phyloP scores from a whole-genome alignment of 2,329 filamentous ascomycete species.

The Pseudocercospora fuligena region DNA sequence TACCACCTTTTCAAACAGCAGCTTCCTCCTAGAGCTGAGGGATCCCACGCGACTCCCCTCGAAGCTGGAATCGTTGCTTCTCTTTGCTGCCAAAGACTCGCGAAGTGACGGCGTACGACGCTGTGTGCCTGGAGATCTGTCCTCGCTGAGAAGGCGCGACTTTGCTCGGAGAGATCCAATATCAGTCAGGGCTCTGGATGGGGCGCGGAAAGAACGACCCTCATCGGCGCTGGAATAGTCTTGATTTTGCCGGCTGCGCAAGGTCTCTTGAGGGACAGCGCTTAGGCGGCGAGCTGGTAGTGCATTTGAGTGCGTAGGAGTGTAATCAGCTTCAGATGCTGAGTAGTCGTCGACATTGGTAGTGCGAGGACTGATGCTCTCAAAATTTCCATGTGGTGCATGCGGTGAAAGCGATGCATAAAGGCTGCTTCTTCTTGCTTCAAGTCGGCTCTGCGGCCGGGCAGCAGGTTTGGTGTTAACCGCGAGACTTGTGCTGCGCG shows the following conservation, averaged over 20 bases:
- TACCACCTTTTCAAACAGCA: constrained; percentile 9
- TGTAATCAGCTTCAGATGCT: constrained; percentile 35
- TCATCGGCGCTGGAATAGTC: constrained; percentile 43
- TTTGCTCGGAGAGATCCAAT: constrained; percentile 39
- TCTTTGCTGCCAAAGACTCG: constrained; percentile 18
- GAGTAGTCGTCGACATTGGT: constrained; percentile 35
- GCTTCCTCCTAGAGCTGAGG: background rate
- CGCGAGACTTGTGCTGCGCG: constrained; percentile 25
- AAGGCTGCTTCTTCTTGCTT: constrained; percentile 49
- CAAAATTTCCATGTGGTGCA: constrained; percentile 19
- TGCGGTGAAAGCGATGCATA: constrained; percentile 29
- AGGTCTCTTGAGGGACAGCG: constrained; percentile 46
- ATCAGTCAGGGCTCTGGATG: constrained; percentile 56
- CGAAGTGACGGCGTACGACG: constrained; percentile 22
- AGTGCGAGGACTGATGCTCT: constrained; percentile 40
- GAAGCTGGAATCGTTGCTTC: background rate
- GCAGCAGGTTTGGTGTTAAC: constrained; percentile 26
- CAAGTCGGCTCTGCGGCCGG: constrained; percentile 48
- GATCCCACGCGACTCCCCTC: constrained; percentile 16
- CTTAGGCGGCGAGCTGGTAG: constrained; percentile 37
- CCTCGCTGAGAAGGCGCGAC: constrained; percentile 18
- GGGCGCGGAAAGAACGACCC: constrained; percentile 49
- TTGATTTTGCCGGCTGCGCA: constrained; percentile 40
- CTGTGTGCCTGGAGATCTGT: constrained; percentile 22
- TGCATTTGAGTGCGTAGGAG: constrained; percentile 34